Conservation (phyloP, 129 eudicot genomes). For the Logfia minima region DNA sequence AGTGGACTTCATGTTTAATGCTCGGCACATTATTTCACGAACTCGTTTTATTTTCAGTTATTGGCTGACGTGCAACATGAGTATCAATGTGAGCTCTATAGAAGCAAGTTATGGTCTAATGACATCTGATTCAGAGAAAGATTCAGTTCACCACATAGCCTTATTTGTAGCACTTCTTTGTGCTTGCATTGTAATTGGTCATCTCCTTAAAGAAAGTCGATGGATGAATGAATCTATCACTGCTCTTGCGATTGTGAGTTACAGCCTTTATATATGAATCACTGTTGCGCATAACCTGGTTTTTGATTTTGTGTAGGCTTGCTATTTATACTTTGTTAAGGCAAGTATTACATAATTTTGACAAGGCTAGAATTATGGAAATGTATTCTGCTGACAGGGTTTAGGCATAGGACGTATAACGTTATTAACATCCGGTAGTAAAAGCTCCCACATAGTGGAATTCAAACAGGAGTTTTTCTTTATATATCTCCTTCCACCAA, state of each 20-base stretch:
- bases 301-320: slow-evolving; percentile 15
- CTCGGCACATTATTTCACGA: slow-evolving; percentile 9
- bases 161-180: slow-evolving; percentile 71
- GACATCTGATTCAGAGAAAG: slow-evolving; percentile 43
- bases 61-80: slow-evolving; percentile 17
- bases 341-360: slow-evolving; percentile 9
- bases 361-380: slow-evolving; percentile 10
- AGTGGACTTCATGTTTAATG: slow-evolving; percentile 7
- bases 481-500: slow-evolving; percentile 93
- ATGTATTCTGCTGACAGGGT: slow-evolving; percentile 50
- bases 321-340: not conserved
- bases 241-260: slow-evolving; percentile 62
- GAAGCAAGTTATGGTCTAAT: slow-evolving; percentile 22
- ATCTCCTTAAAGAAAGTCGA: slow-evolving; percentile 65
- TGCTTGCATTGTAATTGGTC: slow-evolving; percentile 67
- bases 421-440: slow-evolving; percentile 63
- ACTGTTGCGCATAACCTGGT: not conserved
- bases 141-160: slow-evolving; percentile 59
- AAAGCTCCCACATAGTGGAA: slow-evolving; percentile 68
- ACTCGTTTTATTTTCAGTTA: not conserved
- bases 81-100: slow-evolving; percentile 6
- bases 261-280: not conserved
- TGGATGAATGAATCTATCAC: slow-evolving; percentile 85
- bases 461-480: slow-evolving; percentile 94
- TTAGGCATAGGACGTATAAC: slow-evolving; percentile 74